These are phyloP conservation scores for Metarhizium robertsii DNA, from an alignment of 2,329 filamentous ascomycete genomes.

Conservation along the genomic window DNA sequence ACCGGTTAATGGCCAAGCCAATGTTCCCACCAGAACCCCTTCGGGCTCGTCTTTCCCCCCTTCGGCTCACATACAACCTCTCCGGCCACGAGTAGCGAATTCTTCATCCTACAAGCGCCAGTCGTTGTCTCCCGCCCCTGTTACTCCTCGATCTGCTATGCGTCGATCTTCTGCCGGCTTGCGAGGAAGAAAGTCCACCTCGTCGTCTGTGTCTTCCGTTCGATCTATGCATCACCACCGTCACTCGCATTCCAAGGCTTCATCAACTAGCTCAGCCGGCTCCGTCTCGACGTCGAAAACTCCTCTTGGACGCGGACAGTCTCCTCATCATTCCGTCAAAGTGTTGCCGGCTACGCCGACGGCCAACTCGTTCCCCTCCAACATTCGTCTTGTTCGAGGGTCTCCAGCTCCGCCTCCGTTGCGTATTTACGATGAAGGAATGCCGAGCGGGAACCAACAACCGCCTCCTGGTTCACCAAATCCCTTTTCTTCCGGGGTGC, in stretches of 20 bases:
- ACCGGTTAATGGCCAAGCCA: slow-evolving; percentile 9
- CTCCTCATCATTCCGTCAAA: slow-evolving; percentile 85
- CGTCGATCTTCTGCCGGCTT: slow-evolving; percentile 75
- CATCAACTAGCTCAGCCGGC: slow-evolving; percentile 77
- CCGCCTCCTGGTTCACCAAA: slow-evolving; percentile 42
- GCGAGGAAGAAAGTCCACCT: slow-evolving; percentile 88
- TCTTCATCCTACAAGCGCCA: slow-evolving; percentile 54
- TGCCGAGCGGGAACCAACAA: slow-evolving; percentile 32
- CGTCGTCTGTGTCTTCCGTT: slow-evolving; percentile 87
- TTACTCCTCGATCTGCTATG: slow-evolving; percentile 82
- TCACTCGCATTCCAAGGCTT: slow-evolving; percentile 87
- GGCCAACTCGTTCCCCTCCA: slow-evolving; percentile 65
- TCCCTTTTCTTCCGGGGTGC: slow-evolving; percentile 52
- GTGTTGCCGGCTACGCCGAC: slow-evolving; percentile 89
- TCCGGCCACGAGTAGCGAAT: slow-evolving; percentile 21
- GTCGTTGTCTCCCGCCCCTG: slow-evolving; percentile 74
- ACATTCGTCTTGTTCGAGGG: slow-evolving; percentile 70
- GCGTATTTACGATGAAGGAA: slow-evolving; percentile 48
- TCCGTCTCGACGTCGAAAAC: slow-evolving; percentile 64
- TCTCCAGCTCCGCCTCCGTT: slow-evolving; percentile 41
- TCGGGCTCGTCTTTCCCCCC: slow-evolving; percentile 16
- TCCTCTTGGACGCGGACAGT: slow-evolving; percentile 53
- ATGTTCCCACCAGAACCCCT: slow-evolving; percentile 11
- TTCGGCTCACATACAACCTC: slow-evolving; percentile 16
- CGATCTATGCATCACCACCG: slow-evolving; percentile 82